These are phyloP conservation scores for Panicum hallii DNA, from an alignment of 202 grass and related monocot genomes.

Conservation along the genomic window DNA sequence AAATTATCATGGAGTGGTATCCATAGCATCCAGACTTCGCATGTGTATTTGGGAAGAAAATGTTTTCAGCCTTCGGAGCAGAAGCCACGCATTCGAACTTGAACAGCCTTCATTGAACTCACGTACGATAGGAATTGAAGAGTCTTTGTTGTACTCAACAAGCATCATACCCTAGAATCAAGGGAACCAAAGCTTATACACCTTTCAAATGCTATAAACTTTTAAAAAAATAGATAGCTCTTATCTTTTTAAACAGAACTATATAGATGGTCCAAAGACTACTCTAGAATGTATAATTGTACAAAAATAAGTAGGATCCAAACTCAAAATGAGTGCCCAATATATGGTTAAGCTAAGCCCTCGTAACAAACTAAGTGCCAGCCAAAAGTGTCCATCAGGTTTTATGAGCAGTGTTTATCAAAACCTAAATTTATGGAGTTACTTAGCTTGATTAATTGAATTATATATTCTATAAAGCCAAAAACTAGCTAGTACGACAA, in stretches of 20 bases:
- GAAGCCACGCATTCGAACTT: constrained; percentile 64
- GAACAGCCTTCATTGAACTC: constrained; percentile 72
- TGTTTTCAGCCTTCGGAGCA: constrained; percentile 71
- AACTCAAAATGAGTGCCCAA: neutral
- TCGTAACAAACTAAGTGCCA: neutral
- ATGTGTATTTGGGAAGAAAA: constrained; percentile 26
- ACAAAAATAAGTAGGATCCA: neutral
- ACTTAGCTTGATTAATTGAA: neutral
- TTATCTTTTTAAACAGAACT: neutral
- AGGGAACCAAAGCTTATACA: constrained; percentile 10
- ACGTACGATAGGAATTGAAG: constrained; percentile 64
- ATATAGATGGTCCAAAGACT: neutral
- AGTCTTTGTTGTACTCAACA: constrained; percentile 73
- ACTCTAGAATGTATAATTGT: neutral
- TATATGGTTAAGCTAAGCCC: neutral
- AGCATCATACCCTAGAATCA: constrained; percentile 81
- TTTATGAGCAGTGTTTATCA: neutral
- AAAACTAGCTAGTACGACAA: constrained; percentile 18
- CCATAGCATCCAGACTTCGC: constrained; percentile 53
- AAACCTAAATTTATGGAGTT: neutral
- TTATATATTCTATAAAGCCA: constrained; percentile 23
- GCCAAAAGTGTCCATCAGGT: neutral
- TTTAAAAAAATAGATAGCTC: neutral
- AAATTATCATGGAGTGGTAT: constrained; percentile 55
- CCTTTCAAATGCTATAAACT: constrained; percentile 31